Evolutionary conservation across 495 filamentous ascomycete genomes (phyloP).

Genomic region (Tetracladium marchalianum): DNA sequence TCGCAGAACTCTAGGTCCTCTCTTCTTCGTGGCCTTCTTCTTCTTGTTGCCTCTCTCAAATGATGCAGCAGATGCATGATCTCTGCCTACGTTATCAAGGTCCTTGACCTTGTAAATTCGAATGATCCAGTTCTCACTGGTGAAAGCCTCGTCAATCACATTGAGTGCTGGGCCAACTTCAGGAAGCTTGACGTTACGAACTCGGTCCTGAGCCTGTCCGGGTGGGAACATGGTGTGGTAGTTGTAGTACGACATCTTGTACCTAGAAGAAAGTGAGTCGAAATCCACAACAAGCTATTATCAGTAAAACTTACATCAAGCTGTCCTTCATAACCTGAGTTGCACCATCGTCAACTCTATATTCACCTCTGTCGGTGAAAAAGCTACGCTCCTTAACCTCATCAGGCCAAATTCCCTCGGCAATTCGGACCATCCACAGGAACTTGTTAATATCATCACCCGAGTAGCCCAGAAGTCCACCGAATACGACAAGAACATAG

Average conservation of each 20-base stretch:
- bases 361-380: slow-evolving; percentile 93
- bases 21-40: slow-evolving; percentile 72
- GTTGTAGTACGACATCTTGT: slow-evolving; percentile 99
- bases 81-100: slow-evolving; percentile 88
- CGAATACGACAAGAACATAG: slow-evolving; percentile 96
- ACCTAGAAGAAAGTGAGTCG: slow-evolving; percentile 52
- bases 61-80: slow-evolving; percentile 71
- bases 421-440: slow-evolving; percentile 99
- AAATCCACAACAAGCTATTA: neutral
- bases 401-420: slow-evolving; percentile 98
- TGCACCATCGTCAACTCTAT: slow-evolving; percentile 85
- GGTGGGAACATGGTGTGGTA: slow-evolving; percentile 85
- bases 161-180: slow-evolving; percentile 77
- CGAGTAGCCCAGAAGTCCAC: slow-evolving; percentile 94
- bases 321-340: slow-evolving; percentile 99
- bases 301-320: slow-evolving; percentile 65
- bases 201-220: slow-evolving; percentile 86
- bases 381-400: slow-evolving; percentile 96
- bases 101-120: slow-evolving; percentile 99
- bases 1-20: slow-evolving; percentile 70
- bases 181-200: slow-evolving; percentile 73
- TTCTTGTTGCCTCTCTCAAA: slow-evolving; percentile 95
- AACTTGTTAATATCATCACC: slow-evolving; percentile 99
- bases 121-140: slow-evolving; percentile 99
- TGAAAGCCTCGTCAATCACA: slow-evolving; percentile 93